Evolutionary conservation across 2,329 filamentous ascomycete species (phyloP).

Genomic region (Hyphodiscus sp.): DNA sequence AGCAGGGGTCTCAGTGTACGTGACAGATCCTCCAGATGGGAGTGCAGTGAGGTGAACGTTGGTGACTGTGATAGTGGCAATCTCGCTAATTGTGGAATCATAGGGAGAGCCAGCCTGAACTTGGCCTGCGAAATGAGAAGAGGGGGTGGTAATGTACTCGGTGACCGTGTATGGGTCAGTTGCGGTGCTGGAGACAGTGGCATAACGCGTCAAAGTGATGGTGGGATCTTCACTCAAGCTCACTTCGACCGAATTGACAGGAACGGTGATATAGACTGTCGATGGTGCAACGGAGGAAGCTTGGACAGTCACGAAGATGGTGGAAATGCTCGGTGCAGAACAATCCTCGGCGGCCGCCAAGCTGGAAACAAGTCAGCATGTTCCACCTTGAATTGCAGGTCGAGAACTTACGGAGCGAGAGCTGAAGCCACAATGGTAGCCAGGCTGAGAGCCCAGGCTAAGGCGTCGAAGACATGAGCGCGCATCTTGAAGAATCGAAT

Average conservation of each 20-base stretch:
- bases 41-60: neutral
- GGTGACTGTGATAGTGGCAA: conserved; percentile 5
- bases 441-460: conserved; percentile 12
- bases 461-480: conserved; percentile 4
- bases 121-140: neutral
- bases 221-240: conserved; percentile 1
- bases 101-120: neutral
- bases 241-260: neutral
- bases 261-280: neutral
- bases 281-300: neutral
- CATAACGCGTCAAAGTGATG: conserved; percentile 8
- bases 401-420: conserved; percentile 17
- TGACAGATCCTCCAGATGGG: neutral
- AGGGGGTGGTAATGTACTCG: neutral
- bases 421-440: conserved; percentile 13
- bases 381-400: neutral
- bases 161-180: neutral
- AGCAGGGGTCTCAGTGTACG: neutral
- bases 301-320: conserved; percentile 10
- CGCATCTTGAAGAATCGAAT: conserved; percentile 19
- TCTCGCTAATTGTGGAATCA: conserved; percentile 3
- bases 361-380: conserved; percentile 7
- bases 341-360: conserved; percentile 12
- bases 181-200: conserved; percentile 5
- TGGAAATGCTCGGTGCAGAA: conserved; percentile 7